Conservation (phyloP, 176 grass and related monocot genomes). For the Dactylis glomerata region DNA sequence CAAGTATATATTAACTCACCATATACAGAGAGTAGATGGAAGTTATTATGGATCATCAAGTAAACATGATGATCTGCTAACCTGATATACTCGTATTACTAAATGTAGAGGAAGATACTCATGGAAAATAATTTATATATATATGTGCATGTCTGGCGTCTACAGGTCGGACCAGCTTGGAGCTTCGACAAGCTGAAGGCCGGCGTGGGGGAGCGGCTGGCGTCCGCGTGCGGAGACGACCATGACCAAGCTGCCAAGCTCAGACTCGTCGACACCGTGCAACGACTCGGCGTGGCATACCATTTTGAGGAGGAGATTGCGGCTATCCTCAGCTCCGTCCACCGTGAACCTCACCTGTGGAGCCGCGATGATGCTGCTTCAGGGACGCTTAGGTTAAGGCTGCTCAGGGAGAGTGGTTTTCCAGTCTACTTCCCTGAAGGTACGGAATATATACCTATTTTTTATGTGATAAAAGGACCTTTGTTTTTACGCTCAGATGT, state of each 20-base stretch:
- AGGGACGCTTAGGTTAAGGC: too few species aligned
- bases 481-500: too few species aligned
- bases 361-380: too few species aligned
- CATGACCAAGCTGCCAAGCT: neutral
- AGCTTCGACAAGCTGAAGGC: slow-evolving; percentile 26
- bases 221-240: neutral
- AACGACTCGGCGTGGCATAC: slow-evolving; percentile 46
- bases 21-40: too few species aligned
- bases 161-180: neutral
- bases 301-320: slow-evolving; percentile 46
- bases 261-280: slow-evolving; percentile 31
- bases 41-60: too few species aligned
- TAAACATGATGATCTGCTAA: too few species aligned
- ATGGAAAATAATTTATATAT: neutral
- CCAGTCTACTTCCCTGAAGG: too few species aligned
- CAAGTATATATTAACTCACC: too few species aligned
- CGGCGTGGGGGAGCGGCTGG: slow-evolving; percentile 1
- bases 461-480: too few species aligned
- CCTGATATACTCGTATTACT: neutral
- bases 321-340: slow-evolving; percentile 13
- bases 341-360: too few species aligned
- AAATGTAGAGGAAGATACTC: neutral
- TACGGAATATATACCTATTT: too few species aligned
- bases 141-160: neutral
- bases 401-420: too few species aligned